These are phyloP conservation scores for Trichosporon ovoides DNA, from an alignment of 1,284 basidiomycete genomes.

Conservation along the genomic window DNA sequence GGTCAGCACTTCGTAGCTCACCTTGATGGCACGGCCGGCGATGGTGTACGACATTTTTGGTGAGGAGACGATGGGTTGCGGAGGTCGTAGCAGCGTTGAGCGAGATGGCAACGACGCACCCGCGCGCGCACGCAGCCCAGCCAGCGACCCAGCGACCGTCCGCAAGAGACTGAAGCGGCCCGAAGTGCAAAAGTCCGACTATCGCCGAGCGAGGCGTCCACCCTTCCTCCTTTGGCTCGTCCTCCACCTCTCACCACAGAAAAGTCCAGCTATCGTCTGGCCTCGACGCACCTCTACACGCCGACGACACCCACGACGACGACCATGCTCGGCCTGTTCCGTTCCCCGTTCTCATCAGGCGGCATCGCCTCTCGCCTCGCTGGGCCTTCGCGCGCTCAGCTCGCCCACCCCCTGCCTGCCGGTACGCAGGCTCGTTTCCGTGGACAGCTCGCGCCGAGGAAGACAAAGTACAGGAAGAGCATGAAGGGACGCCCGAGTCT, in stretches of 20 bases:
- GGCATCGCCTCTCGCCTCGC: conserved; percentile 15
- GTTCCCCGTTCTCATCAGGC: conserved; percentile 6
- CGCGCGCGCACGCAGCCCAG: neutral
- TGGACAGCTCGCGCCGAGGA: conserved; percentile 70
- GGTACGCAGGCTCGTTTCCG: conserved; percentile 48
- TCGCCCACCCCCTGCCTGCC: conserved; percentile 1
- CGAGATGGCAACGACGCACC: conserved; percentile 6
- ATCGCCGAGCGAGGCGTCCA: conserved; percentile 10
- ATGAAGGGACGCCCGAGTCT: conserved; percentile 77
- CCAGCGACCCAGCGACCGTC: neutral
- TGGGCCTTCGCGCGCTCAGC: conserved; percentile 6
- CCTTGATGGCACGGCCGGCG: conserved; percentile 48
- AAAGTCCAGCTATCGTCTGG: neutral
- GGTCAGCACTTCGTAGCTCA: conserved; percentile 21
- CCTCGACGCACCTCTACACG: neutral
- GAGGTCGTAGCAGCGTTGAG: neutral
- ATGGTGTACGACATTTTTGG: conserved; percentile 49
- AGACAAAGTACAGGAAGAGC: conserved; percentile 74
- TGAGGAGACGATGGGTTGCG: conserved; percentile 4
- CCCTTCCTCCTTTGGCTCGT: no score
- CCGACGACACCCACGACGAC: neutral
- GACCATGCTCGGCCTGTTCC: conserved; percentile 28
- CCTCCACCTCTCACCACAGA: neutral
- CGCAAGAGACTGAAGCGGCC: no score
- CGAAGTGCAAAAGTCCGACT: conserved; percentile 11